A percentile compares a stretch with the other conserved stretches of the same genome.
phyloP scores from a whole-genome alignment of 2,329 filamentous ascomycete genomes.

The Pezizomycotina sp. region DNA sequence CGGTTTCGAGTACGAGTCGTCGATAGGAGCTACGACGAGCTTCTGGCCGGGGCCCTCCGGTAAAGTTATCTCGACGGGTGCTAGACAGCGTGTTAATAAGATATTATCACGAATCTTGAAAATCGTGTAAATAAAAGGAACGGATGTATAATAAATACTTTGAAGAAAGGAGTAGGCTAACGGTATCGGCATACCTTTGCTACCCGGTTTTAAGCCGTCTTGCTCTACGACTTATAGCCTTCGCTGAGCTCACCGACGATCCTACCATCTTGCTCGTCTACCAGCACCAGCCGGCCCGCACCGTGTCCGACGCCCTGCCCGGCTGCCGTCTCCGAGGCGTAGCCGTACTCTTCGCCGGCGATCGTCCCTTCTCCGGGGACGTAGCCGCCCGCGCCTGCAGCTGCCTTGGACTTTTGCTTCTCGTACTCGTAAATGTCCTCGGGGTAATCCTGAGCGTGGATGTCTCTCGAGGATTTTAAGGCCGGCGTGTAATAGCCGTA shows the following conservation, averaged over 20 bases:
- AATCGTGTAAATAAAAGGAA: too few species aligned
- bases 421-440: too few species aligned
- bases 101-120: constrained; percentile 9
- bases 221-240: constrained; percentile 69
- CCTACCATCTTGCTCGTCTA: constrained; percentile 92
- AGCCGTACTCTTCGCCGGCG: constrained; percentile 12
- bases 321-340: background rate
- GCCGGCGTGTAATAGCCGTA: too few species aligned
- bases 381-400: constrained; percentile 7
- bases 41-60: constrained; percentile 47
- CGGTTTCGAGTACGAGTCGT: constrained; percentile 46
- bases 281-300: constrained; percentile 67
- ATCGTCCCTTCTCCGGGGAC: constrained; percentile 13
- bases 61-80: constrained; percentile 64
- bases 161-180: background rate
- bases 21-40: constrained; percentile 42
- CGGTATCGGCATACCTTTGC: constrained; percentile 51
- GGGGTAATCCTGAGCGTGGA: too few species aligned
- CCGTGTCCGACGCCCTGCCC: constrained; percentile 20
- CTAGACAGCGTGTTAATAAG: constrained; percentile 29
- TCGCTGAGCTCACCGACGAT: constrained; percentile 83
- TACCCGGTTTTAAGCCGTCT: constrained; percentile 59
- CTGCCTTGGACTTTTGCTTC: too few species aligned
- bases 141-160: too few species aligned
- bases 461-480: too few species aligned